Percentiles rank a stretch among this genome's conserved stretches.
Evolutionary conservation across 2,329 filamentous ascomycete genomes (phyloP).

Genomic region (Hyphodiscus sp.): DNA sequence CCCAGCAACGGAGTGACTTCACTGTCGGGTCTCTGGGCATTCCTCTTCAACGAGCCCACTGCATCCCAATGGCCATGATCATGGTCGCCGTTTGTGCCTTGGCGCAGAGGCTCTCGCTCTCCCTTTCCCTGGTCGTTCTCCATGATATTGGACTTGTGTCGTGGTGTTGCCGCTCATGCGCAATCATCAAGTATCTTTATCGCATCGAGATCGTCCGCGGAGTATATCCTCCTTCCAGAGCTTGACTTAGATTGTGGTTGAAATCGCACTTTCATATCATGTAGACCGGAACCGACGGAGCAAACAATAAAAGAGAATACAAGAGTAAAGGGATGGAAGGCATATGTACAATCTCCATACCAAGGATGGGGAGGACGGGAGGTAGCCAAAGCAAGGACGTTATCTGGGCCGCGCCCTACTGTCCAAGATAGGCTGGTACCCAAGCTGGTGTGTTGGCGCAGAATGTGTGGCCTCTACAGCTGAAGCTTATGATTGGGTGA

Average conservation of each 20-base stretch:
- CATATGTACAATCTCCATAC: not conserved
- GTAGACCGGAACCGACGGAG: too few species aligned
- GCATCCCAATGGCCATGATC: slow-evolving; percentile 17
- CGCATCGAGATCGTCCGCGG: not conserved
- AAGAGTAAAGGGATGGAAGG: not conserved
- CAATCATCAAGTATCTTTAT: not conserved
- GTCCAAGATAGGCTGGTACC: not conserved
- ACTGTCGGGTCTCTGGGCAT: slow-evolving; percentile 7
- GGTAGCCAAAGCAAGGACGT: not conserved
- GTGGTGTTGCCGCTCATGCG: not conserved
- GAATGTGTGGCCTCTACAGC: not conserved
- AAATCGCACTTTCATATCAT: too few species aligned
- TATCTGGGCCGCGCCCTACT: not conserved
- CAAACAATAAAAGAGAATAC: not conserved
- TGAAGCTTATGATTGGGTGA: not conserved
- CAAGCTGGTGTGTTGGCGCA: not conserved
- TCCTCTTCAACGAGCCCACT: slow-evolving; percentile 19
- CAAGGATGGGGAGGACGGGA: not conserved
- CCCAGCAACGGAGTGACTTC: slow-evolving; percentile 22
- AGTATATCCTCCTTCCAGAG: not conserved
- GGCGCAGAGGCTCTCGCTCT: slow-evolving; percentile 1
- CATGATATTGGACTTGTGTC: slow-evolving; percentile 1
- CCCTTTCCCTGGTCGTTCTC: slow-evolving; percentile 3
- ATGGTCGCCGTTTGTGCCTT: not conserved
- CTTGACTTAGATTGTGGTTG: not conserved